Conservation (phyloP, 306 rosid genomes). For the Lathyrus aphaca region DNA sequence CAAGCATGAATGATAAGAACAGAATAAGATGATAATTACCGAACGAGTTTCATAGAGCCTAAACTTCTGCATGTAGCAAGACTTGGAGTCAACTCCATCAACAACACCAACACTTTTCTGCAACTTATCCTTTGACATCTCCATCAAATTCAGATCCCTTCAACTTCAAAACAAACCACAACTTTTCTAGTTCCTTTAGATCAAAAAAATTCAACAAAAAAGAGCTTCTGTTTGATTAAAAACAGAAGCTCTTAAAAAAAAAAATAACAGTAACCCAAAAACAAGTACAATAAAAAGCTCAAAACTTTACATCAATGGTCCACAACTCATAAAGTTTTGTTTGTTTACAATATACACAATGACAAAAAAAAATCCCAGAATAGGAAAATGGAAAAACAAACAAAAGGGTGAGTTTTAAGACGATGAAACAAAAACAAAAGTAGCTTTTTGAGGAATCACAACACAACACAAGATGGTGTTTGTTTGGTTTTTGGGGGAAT, state of each 20-base stretch:
- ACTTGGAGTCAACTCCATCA: conserved; percentile 50
- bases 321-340: conserved; percentile 5
- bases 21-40: conserved; percentile 52
- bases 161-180: conserved; percentile 57
- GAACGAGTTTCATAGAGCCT: conserved; percentile 91
- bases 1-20: neutral
- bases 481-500: conserved; percentile 33
- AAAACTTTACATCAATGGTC: conserved; percentile 42
- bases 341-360: conserved; percentile 36
- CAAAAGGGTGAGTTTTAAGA: conserved; percentile 2
- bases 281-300: conserved; percentile 40
- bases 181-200: conserved; percentile 28
- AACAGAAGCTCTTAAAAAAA: conserved; percentile 46
- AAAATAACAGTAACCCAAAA: conserved; percentile 27
- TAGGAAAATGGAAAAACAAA: neutral
- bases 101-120: conserved; percentile 37
- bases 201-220: conserved; percentile 23
- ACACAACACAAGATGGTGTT: neutral
- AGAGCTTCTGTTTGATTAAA: conserved; percentile 44
- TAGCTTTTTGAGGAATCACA: conserved; percentile 29
- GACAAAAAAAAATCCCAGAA: conserved; percentile 18
- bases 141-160: conserved; percentile 75
- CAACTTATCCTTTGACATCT: conserved; percentile 46
- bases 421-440: neutral
- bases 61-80: conserved; percentile 81